These are phyloP conservation scores for Rutstroemia sp. DNA, from an alignment of 2,329 filamentous ascomycete species.

Conservation along the genomic window DNA sequence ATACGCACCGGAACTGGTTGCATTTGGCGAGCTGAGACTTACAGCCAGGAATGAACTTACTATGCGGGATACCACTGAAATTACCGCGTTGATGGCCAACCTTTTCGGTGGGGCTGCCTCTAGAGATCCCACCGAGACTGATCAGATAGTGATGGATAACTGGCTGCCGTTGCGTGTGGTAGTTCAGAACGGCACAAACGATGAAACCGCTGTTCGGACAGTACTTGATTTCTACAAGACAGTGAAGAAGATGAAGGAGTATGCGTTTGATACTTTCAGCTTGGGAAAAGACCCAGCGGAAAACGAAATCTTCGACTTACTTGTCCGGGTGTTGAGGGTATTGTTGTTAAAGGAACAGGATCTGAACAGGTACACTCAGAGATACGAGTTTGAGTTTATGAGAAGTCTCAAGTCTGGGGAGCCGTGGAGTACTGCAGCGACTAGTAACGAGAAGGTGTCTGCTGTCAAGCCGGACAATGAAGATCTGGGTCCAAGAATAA, in stretches of 20 bases:
- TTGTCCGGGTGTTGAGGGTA: neutral
- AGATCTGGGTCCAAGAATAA: too few relatives aligned
- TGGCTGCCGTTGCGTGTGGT: constrained; percentile 2
- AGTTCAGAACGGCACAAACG: neutral
- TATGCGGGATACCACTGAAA: constrained; percentile 5
- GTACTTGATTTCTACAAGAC: neutral
- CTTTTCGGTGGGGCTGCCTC: constrained; percentile 3
- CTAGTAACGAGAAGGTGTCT: too few relatives aligned
- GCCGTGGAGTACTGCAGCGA: too few relatives aligned
- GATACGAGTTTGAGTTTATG: too few relatives aligned
- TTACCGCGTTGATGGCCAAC: constrained; percentile 6
- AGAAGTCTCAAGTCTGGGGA: too few relatives aligned
- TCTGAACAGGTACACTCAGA: neutral
- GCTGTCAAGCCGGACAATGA: too few relatives aligned
- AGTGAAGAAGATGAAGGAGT: neutral
- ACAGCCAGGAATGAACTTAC: neutral
- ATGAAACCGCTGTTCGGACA: neutral
- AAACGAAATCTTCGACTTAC: neutral
- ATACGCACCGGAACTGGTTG: neutral
- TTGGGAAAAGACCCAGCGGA: neutral
- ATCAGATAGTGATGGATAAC: neutral
- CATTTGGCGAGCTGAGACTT: neutral
- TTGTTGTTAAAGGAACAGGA: neutral
- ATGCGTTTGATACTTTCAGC: neutral
- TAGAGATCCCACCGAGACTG: neutral